Conservation (phyloP, 108 stramenopile genomes). For the Chaetoceros muelleri region DNA sequence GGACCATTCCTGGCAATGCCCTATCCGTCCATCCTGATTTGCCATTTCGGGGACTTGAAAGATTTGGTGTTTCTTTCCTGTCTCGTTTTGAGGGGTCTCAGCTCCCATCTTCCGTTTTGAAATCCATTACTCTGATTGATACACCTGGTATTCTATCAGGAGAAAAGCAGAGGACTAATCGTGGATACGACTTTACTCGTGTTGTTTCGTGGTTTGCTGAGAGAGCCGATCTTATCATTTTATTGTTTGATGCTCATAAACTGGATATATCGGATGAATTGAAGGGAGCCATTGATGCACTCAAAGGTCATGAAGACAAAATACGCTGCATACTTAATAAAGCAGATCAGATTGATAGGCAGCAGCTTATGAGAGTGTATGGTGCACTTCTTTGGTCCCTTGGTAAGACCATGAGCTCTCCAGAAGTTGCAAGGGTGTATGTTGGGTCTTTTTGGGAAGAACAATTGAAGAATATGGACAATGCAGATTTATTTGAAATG, state of each 20-base stretch:
- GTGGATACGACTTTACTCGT: conserved; percentile 90
- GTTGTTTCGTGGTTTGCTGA: conserved; percentile 97
- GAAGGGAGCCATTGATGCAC: conserved; percentile 87
- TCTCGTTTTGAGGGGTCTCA: conserved; percentile 91
- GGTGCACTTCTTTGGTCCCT: conserved; percentile 97
- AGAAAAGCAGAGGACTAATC: conserved; percentile 92
- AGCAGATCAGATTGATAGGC: conserved; percentile 95
- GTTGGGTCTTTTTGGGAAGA: conserved; percentile 91
- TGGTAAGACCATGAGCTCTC: conserved; percentile 90
- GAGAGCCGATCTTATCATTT: conserved; percentile 87
- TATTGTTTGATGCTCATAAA: conserved; percentile 99
- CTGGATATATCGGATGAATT: conserved; percentile 99
- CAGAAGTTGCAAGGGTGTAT: conserved; percentile 96
- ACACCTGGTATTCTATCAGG: conserved; percentile 97
- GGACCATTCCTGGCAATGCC: conserved; percentile 98
- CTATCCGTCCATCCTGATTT: conserved; percentile 90
- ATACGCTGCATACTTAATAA: conserved; percentile 99
- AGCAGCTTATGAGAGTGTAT: conserved; percentile 98
- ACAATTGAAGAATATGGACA: conserved; percentile 73
- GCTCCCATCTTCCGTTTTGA: conserved; percentile 72
- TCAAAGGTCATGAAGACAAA: conserved; percentile 98
- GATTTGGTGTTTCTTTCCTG: conserved; percentile 93
- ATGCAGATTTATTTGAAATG: conserved; percentile 72
- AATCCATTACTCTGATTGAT: conserved; percentile 91
- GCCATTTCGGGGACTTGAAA: conserved; percentile 90